Evolutionary conservation across 208 protist species (phyloP).

Genomic region (Leishmania tarentolae): DNA sequence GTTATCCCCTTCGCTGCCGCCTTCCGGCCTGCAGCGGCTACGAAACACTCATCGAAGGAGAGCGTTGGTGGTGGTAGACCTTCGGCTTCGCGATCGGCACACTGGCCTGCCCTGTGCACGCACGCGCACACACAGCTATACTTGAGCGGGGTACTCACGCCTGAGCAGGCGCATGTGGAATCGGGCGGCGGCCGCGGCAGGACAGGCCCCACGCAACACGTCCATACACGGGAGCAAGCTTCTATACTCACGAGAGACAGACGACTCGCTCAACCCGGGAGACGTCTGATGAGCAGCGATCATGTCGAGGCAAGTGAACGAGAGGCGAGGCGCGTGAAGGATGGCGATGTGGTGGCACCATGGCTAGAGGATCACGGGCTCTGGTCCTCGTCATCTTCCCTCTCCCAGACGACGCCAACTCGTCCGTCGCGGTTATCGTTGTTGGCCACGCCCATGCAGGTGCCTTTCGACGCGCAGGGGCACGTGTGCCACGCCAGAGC

Average conservation of each 20-base stretch:
- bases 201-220: too few relatives aligned
- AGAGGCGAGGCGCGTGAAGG: neutral
- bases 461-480: neutral
- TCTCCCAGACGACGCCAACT: neutral
- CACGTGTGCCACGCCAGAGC: neutral
- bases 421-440: neutral
- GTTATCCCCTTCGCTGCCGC: neutral
- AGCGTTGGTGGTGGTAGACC: too few relatives aligned
- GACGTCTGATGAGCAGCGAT: neutral
- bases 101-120: neutral
- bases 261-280: neutral
- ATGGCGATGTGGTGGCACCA: neutral
- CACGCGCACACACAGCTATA: neutral
- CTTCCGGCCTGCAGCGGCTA: neutral
- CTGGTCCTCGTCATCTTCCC: conserved; percentile 8
- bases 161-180: neutral
- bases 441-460: neutral
- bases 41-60: neutral
- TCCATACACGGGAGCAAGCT: neutral
- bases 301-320: neutral
- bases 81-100: too few relatives aligned
- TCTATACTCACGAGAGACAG: neutral
- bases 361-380: conserved; percentile 11
- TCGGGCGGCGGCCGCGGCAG: too few relatives aligned
- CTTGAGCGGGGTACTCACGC: neutral